phyloP scores from a whole-genome alignment of 768 basidiomycete genomes.

The Suillus subalutaceus region DNA sequence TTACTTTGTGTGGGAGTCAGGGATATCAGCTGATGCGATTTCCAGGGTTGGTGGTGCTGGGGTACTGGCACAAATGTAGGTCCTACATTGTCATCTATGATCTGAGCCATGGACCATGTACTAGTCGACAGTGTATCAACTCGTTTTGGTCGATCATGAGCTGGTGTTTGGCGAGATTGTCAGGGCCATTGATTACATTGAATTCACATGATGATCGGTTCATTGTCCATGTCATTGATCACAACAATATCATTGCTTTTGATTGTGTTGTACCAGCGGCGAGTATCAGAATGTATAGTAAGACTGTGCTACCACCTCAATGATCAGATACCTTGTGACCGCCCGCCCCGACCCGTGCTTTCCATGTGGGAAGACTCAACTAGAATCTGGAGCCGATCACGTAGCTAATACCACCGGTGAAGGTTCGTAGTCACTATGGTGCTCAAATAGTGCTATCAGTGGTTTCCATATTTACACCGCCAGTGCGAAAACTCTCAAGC shows the following conservation, averaged over 20 bases:
- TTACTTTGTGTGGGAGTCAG: background rate
- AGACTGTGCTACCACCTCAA: no score
- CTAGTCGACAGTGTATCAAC: no score
- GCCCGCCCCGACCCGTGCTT: background rate
- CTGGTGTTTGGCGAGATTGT: background rate
- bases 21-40: background rate
- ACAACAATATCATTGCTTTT: no score
- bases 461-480: background rate
- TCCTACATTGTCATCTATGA: no score
- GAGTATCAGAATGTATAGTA: no score
- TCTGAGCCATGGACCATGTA: no score
- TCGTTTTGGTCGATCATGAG: background rate
- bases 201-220: no score
- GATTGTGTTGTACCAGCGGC: no score
- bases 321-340: no score
- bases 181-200: background rate
- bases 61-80: no score
- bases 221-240: no score
- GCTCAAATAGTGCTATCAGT: background rate
- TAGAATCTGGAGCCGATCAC: background rate
- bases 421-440: no score
- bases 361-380: background rate
- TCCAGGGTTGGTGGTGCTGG: background rate
- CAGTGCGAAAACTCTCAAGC: conserved; percentile 22
- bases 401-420: background rate